Conservation (phyloP, 1,284 basidiomycete genomes). For the Cutaneotrichosporon cutaneum region DNA sequence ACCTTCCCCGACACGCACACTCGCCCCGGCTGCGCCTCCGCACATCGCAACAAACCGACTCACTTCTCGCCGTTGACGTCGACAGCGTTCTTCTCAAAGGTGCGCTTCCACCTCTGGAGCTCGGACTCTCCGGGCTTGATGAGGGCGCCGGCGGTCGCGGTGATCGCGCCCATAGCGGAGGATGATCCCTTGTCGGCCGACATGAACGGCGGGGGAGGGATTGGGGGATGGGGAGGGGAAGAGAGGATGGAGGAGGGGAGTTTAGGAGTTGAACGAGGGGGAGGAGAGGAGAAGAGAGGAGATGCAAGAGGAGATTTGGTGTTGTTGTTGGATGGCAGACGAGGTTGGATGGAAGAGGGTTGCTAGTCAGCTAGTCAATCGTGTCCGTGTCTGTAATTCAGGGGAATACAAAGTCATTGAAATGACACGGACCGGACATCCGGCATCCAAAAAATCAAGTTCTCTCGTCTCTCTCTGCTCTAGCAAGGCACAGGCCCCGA, state of each 20-base stretch:
- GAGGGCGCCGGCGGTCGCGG: conserved; percentile 50
- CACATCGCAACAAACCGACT: conserved; percentile 45
- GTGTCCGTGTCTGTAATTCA: background rate
- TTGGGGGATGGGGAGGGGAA: background rate
- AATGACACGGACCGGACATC: conserved; percentile 4
- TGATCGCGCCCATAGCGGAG: conserved; percentile 23
- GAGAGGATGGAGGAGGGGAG: background rate
- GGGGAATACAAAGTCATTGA: background rate
- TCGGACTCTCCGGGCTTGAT: conserved; percentile 75
- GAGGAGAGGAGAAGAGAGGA: background rate
- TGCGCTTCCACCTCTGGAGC: conserved; percentile 77
- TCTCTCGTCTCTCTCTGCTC: background rate
- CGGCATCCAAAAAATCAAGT: conserved; percentile 1
- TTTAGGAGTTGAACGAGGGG: background rate
- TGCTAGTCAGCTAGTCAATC: background rate
- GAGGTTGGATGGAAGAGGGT: no score
- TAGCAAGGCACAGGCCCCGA: no score
- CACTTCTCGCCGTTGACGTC: conserved; percentile 74
- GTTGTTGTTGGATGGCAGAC: background rate
- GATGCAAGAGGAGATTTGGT: conserved; percentile 2
- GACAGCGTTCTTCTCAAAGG: conserved; percentile 76
- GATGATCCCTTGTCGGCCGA: conserved; percentile 10
- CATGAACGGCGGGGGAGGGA: conserved; percentile 3
- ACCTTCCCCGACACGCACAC: no score
- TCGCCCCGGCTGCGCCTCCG: background rate